Base-by-base conservation (phyloP, 2,329 filamentous ascomycete genomes). In the Aspergillus piperis region DNA sequence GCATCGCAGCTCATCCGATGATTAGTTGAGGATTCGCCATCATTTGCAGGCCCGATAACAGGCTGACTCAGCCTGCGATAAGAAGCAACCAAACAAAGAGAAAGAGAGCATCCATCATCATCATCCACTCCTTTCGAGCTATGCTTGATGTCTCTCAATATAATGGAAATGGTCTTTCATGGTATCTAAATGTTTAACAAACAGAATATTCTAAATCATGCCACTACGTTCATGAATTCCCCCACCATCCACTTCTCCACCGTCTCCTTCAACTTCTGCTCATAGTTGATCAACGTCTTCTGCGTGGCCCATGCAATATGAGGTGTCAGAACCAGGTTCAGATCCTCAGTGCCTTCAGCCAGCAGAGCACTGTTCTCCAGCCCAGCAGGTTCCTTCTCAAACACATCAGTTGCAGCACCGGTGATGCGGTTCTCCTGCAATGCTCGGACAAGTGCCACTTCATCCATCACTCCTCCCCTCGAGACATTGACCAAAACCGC, bases 281-380 rank as follows among this genome's bases (percentile, higher is more conserved):
- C 74, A 44, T 83, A 76, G 41, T 80, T 83, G 48, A 76, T 71
- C 59, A 81, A 73, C 4, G 81, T 84, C 63, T 72, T 77, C 50
- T 77, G 74, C 1, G 81, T 78, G 63, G 78, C 80, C 83, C 83
- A 86, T 1, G 84, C 83, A 41, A 84, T 62, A 71, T 86, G 83
- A 17, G 83, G 82, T 51, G 76, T 82, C 42, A 83, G 64, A 0
- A 83, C 78, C 61, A 86, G 69, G 61, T 84, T 84, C 11, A 83
- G 75, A 19, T 77, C 74, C 54, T 76, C 72, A 2, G 73, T 73
- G 17, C 81, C 79, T n/a, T 79, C 72, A 6, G 72, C 66, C 23
- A 83, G 65, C 49, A 84, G 69, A 0, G 78, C 76, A 5, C 75
- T 79, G 21, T 77, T 79, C 13, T 77, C 73, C 41, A 74, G 77